A percentile compares a stretch with the other conserved stretches of the same genome.
Conservation (phyloP, 148 eudicot genomes). For the Nepenthes gracilis region DNA sequence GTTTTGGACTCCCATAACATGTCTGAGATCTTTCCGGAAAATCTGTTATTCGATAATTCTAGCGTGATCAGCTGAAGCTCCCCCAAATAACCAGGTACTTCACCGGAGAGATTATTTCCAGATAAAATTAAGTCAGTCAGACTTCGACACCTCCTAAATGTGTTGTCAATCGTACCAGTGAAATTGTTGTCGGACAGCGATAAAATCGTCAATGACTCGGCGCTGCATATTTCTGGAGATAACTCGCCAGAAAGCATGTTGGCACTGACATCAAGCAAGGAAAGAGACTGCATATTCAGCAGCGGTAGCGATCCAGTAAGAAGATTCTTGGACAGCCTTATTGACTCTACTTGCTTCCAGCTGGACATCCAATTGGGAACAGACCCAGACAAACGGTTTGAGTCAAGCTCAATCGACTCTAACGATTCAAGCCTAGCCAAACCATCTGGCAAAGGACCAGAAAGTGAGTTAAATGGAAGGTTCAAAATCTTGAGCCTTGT, state of each 20-base stretch:
- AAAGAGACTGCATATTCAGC: conserved; percentile 41
- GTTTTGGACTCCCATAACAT: conserved; percentile 65
- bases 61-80: conserved; percentile 49
- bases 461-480: conserved; percentile 57
- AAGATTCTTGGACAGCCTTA: conserved; percentile 42
- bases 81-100: conserved; percentile 66
- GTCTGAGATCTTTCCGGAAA: conserved; percentile 59
- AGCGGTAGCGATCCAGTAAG: conserved; percentile 57
- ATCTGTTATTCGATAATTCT: conserved; percentile 59
- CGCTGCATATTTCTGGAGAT: conserved; percentile 47
- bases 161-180: conserved; percentile 48
- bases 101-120: conserved; percentile 61
- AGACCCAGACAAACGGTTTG: conserved; percentile 54
- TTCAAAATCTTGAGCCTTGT: conserved; percentile 46
- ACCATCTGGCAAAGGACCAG: conserved; percentile 59
- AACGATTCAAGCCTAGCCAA: conserved; percentile 58
- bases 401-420: conserved; percentile 36
- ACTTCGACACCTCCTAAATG: conserved; percentile 42
- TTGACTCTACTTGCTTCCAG: conserved; percentile 46
- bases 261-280: conserved; percentile 33
- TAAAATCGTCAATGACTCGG: conserved; percentile 24
- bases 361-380: conserved; percentile 70
- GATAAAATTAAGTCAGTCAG: conserved; percentile 52
- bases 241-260: conserved; percentile 76
- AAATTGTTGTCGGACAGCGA: conserved; percentile 56